A percentile compares a stretch with the other conserved stretches of the same genome.
Evolutionary conservation across 164 flowering plant species (phyloP).

Genomic region (Chloranthus sessilifolius): DNA sequence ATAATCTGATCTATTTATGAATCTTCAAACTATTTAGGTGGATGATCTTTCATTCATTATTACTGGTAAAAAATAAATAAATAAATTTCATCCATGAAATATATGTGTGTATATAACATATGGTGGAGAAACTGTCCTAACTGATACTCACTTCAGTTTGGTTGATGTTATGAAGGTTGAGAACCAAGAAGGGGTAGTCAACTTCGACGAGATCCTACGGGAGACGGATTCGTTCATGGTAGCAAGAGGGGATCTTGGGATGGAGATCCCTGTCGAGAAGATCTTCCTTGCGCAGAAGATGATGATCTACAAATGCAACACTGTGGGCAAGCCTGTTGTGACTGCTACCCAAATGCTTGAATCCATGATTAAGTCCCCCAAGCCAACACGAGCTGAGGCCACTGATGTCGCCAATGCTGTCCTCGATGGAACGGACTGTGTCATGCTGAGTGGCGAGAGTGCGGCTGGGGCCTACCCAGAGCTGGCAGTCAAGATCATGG

Average conservation of each 20-base stretch:
- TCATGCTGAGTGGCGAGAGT: slow-evolving; percentile 87
- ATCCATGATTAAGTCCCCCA: slow-evolving; percentile 79
- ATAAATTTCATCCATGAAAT: no score
- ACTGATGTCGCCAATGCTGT: slow-evolving; percentile 86
- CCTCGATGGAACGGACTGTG: slow-evolving; percentile 79
- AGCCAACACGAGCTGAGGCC: slow-evolving; percentile 84
- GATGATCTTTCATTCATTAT: no score
- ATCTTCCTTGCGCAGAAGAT: slow-evolving; percentile 79
- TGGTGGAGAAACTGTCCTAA: no score
- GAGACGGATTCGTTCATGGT: slow-evolving; percentile 84
- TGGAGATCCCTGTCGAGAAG: slow-evolving; percentile 87
- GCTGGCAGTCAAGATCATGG: slow-evolving; percentile 74
- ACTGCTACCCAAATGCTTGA: slow-evolving; percentile 90
- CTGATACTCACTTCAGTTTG: background rate
- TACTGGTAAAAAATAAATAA: no score
- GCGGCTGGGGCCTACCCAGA: slow-evolving; percentile 85
- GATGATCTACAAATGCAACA: slow-evolving; percentile 88
- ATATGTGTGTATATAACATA: no score
- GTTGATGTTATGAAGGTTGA: slow-evolving; percentile 41
- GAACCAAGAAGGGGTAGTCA: slow-evolving; percentile 80
- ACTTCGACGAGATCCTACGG: slow-evolving; percentile 76
- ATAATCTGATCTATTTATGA: no score
- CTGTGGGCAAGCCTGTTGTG: slow-evolving; percentile 73
- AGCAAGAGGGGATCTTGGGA: slow-evolving; percentile 88
- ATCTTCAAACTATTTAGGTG: no score